Evolutionary conservation across 345 rosid species (phyloP), one percentile per base, ranked within the genome.

Genomic region (Pistacia vera): DNA sequence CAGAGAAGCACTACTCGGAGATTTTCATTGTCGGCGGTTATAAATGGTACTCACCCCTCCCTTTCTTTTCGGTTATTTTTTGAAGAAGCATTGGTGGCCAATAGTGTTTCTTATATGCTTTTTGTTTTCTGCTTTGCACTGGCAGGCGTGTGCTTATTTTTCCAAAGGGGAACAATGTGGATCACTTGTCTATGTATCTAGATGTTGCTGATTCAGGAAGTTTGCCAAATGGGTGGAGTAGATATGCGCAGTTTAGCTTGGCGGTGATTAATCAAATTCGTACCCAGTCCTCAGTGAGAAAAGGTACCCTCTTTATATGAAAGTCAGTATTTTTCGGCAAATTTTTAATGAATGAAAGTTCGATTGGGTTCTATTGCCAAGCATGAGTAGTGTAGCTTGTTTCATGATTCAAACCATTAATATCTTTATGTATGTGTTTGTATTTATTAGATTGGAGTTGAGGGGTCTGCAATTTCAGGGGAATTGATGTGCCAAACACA

Each of bases 101-200:
- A 70, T 30, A 51, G 2, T 28, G 30, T 28, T 28, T 28, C 30
- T 28, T 28, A 28, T 28, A 28, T 28, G 30, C 30, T 28, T 28
- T 28, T 38, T 73, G 30, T 68, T 77, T 63, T 63, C 48, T 54
- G 35, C 60, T 13, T 75, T 68, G 66, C 49, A 68, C 35, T 16
- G 82, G 80, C 83, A 96, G 98, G 99, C 93, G 97, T 20, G 81
- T 93, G 68, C 91, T 93, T 71, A 84, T 88, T 58, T 93, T 93
- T 75, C 97, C 98, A 5, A 92, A 91, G 79, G 98, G 98, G 74
- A 92, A 93, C 87, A 92, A 91, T 75, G 97, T 93, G 77, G 97
- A 91, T 72, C 97, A 28, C 30, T 28, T 28, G 30, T 28, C 30
- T 28, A 28, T 28, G 30, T 28, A 28, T 28, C 30, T 28, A 28